Base-by-base conservation (phyloP, 2,329 filamentous ascomycete species). In the Blastomyces percursus region DNA sequence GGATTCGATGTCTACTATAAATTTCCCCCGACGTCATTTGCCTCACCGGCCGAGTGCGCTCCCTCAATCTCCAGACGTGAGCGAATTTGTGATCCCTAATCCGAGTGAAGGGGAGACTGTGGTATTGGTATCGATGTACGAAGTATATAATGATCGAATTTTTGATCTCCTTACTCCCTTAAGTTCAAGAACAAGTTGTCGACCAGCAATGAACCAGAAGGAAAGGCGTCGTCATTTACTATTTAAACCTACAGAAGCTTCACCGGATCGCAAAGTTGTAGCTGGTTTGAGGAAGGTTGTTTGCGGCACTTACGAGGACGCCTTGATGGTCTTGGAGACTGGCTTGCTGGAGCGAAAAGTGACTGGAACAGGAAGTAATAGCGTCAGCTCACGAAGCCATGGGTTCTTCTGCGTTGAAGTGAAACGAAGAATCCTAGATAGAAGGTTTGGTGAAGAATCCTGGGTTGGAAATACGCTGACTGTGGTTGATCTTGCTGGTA, bases 131-230 rank as follows among this genome's bases (percentile, higher is more conserved):
- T 96, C 91, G 61, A 99, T 99, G 92, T 97, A 97, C 75, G 94
- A 99, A 74, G 93, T 99, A 1, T 96, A 99, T 79, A 99, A 99
- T 71, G 93, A 99, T 76, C 87, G 92, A 44, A 97, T 99, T 67
- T 97, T 95, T 73, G 94, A 99, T 70, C 84, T 99, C 0, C 80
- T 99, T 0, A 89, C 81, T 21, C 71, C 85, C 9, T 73, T 73
- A 5, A 74, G 73, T 52, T 72, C 72, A 30, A 71, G 71, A n/a
- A 71, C 72, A 12, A 69, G 73, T 65, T 76, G 74, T 12, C 72
- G 76, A 50, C 71, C 78, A 65, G 75, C 76, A 35, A 77, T 75
- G 35, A 75, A 79, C n/a, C 79, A 80, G 65, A 77, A 78, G 2
- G 91, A 90, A 69, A 82, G 86, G 59, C 86, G 94, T n/a, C 85